A percentile compares a stretch with the other conserved stretches of the same genome.
Conservation (phyloP, 177 flowering plant species). For the Vitis hybrid region DNA sequence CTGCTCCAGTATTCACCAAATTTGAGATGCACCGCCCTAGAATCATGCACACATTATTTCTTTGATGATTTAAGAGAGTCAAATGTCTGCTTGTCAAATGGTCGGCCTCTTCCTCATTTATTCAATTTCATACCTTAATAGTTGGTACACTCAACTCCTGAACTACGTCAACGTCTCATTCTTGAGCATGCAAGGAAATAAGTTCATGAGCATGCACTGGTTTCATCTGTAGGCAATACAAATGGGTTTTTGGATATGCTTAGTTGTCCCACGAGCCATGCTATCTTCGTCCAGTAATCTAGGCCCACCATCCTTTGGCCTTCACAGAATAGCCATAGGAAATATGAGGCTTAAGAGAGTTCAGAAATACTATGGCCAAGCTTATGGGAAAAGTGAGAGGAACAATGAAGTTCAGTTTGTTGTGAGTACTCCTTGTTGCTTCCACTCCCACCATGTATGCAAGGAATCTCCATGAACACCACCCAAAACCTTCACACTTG, state of each 20-base stretch:
- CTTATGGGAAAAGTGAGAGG: too few species aligned
- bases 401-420: too few species aligned
- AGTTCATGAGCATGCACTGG: constrained; percentile 14
- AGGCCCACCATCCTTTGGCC: not conserved
- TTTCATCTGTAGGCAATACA: constrained; percentile 17
- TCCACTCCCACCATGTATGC: too few species aligned
- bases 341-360: not conserved
- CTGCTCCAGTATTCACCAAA: constrained; percentile 92
- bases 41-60: constrained; percentile 84
- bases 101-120: constrained; percentile 74
- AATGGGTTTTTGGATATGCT: constrained; percentile 20
- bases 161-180: constrained; percentile 61
- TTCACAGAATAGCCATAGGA: not conserved
- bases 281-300: not conserved
- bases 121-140: constrained; percentile 89
- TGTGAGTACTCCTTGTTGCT: too few species aligned
- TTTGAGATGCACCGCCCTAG: constrained; percentile 80
- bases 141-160: constrained; percentile 56
- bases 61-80: constrained; percentile 87
- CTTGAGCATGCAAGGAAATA: constrained; percentile 61
- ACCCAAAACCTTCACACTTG: too few species aligned
- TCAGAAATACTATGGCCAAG: too few species aligned
- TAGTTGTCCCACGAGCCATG: constrained; percentile 2
- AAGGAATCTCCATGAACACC: too few species aligned
- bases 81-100: constrained; percentile 71